A percentile compares a stretch with the other conserved stretches of the same genome.
These are phyloP conservation scores for Pseudozyma pruni DNA, from an alignment of 1,284 basidiomycete genomes.

Conservation along the genomic window DNA sequence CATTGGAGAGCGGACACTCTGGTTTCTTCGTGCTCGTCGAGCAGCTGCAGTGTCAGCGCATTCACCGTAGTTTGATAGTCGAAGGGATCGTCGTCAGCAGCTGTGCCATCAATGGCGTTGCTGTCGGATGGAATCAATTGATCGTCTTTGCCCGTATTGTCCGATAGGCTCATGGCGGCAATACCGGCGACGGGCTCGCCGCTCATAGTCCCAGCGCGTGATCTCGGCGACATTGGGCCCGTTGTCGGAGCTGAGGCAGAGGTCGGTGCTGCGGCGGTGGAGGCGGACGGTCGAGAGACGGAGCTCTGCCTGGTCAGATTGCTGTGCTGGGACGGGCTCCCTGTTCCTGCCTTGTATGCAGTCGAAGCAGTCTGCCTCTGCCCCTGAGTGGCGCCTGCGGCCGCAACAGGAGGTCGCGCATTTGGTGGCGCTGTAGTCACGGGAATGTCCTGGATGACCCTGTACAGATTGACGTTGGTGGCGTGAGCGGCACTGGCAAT, in stretches of 20 bases:
- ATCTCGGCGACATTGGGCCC: conserved; percentile 18
- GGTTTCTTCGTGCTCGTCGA: conserved; percentile 96
- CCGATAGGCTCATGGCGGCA: conserved; percentile 18
- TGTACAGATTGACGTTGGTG: conserved; percentile 85
- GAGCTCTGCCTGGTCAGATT: conserved; percentile 15
- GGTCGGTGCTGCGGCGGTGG: conserved; percentile 1
- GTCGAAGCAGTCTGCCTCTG: conserved; percentile 17
- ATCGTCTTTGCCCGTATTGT: conserved; percentile 16
- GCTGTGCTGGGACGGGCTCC: conserved; percentile 26
- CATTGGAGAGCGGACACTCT: conserved; percentile 94
- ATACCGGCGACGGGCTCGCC: conserved; percentile 17
- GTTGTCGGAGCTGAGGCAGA: conserved; percentile 1
- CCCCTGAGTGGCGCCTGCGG: conserved; percentile 68
- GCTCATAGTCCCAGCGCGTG: conserved; percentile 19
- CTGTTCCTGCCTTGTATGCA: conserved; percentile 19
- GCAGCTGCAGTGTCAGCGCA: conserved; percentile 88
- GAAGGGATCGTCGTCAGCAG: conserved; percentile 75
- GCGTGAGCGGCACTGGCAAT: conserved; percentile 87
- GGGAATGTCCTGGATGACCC: conserved; percentile 86
- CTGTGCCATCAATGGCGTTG: background rate
- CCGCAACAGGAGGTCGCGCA: conserved; percentile 59
- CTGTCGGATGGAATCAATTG: conserved; percentile 9
- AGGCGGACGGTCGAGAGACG: conserved; percentile 10
- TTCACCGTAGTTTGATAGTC: conserved; percentile 93
- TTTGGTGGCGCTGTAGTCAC: conserved; percentile 73